phyloP scores from a whole-genome alignment of 2,329 filamentous ascomycete species.

The Cercospora sp. region DNA sequence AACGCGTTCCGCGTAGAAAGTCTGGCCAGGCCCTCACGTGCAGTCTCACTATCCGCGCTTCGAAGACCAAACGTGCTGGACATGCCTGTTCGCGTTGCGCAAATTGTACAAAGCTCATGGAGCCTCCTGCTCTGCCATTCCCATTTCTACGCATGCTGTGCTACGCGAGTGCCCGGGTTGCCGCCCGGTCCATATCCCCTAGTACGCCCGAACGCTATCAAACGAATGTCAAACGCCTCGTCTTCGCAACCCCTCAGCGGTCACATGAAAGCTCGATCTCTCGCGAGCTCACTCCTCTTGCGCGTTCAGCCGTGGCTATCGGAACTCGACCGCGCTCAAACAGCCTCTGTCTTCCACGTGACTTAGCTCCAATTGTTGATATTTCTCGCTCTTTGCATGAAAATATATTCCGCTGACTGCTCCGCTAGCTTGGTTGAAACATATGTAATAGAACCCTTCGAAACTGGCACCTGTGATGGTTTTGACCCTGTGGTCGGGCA shows the following conservation, averaged over 20 bases:
- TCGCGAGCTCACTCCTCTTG: not conserved
- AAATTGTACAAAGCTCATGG: not conserved
- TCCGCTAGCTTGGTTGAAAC: constrained; percentile 89
- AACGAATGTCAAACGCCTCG: constrained; percentile 14
- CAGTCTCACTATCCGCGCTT: not conserved
- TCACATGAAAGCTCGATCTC: not conserved
- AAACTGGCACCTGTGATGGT: constrained; percentile 95
- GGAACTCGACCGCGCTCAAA: constrained; percentile 83
- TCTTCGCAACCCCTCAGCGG: not conserved
- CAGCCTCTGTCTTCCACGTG: constrained; percentile 84
- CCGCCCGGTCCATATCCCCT: constrained; percentile 5
- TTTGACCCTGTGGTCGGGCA: constrained; percentile 87
- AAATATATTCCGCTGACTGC: constrained; percentile 94
- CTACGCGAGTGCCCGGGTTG: not conserved
- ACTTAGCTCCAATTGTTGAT: constrained; percentile 88
- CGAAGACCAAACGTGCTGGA: not conserved
- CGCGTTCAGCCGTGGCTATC: constrained; percentile 51
- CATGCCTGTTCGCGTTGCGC: not conserved
- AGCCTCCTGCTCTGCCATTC: constrained; percentile 2
- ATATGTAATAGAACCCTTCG: constrained; percentile 98
- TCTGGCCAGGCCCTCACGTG: not conserved
- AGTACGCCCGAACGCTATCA: constrained; percentile 30
- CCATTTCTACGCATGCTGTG: constrained; percentile 12
- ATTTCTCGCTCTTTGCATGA: constrained; percentile 97
- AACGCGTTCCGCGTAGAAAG: not conserved